Percentiles rank a stretch among this genome's conserved stretches.
phyloP scores from a whole-genome alignment of 495 filamentous ascomycete species.

The Trichoderma erinaceum region DNA sequence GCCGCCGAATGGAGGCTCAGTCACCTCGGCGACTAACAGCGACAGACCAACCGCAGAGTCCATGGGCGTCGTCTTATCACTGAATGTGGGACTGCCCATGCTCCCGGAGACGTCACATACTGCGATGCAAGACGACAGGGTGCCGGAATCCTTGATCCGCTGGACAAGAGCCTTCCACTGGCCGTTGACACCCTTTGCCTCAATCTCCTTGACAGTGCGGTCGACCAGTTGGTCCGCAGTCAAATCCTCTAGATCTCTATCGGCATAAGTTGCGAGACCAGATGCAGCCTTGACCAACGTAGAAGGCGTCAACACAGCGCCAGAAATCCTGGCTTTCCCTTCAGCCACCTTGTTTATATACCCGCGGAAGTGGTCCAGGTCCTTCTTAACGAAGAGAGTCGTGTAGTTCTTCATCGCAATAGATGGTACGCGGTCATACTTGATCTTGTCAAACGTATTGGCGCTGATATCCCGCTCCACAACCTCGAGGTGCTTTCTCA shows the following conservation, averaged over 20 bases:
- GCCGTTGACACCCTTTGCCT: constrained; percentile 28
- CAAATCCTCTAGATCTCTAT: neutral
- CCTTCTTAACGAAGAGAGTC: constrained; percentile 35
- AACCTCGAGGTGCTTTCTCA: constrained; percentile 38
- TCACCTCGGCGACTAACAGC: constrained; percentile 40
- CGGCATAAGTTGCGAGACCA: neutral
- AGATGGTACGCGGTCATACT: constrained; percentile 42
- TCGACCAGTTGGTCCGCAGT: constrained; percentile 15
- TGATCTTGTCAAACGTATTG: constrained; percentile 34
- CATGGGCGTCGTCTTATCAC: constrained; percentile 39
- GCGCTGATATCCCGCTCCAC: constrained; percentile 40
- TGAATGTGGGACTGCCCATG: constrained; percentile 32
- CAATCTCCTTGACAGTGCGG: constrained; percentile 15
- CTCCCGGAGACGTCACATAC: constrained; percentile 42
- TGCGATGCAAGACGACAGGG: constrained; percentile 36
- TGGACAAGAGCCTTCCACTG: constrained; percentile 46
- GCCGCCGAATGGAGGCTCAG: constrained; percentile 38
- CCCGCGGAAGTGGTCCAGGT: constrained; percentile 33
- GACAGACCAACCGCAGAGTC: constrained; percentile 42
- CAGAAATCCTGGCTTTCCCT: constrained; percentile 33
- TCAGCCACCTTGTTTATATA: constrained; percentile 36
- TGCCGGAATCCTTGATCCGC: constrained; percentile 40
- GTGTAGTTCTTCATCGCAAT: constrained; percentile 44
- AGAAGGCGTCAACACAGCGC: constrained; percentile 39
- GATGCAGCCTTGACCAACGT: constrained; percentile 25